Conservation (phyloP, 139 green algal genomes). For the Chlorella sp. region DNA sequence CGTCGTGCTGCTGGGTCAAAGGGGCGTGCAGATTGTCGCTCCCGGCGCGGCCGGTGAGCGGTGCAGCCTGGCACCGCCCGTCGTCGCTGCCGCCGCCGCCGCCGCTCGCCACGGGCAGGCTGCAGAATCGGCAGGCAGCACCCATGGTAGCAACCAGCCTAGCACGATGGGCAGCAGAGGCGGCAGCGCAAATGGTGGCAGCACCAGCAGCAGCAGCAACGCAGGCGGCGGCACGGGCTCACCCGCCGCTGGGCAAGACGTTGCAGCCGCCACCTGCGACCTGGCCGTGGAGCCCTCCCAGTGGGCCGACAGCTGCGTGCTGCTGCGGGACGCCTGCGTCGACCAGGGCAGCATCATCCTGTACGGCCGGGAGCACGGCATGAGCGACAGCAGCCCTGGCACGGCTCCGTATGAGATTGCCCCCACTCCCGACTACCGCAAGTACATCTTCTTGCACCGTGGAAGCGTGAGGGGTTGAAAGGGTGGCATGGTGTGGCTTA, state of each 20-base stretch:
- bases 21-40: background rate
- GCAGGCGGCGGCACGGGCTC: background rate
- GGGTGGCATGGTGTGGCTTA: background rate
- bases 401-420: background rate
- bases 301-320: conserved; percentile 9
- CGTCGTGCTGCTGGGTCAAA: background rate
- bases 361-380: conserved; percentile 7
- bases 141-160: too few species aligned
- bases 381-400: background rate
- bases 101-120: background rate
- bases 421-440: background rate
- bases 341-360: conserved; percentile 21
- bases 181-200: background rate
- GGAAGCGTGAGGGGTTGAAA: background rate
- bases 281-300: background rate
- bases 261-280: background rate
- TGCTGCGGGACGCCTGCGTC: conserved; percentile 2
- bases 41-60: too few species aligned
- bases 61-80: too few species aligned
- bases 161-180: background rate
- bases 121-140: too few species aligned
- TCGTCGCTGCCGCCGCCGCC: background rate
- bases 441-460: conserved; percentile 17
- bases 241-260: background rate
- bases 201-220: background rate